A percentile compares a stretch with the other conserved stretches of the same genome.
Evolutionary conservation across 139 green algal species (phyloP).

Genomic region (Chlamydomonas incerta): DNA sequence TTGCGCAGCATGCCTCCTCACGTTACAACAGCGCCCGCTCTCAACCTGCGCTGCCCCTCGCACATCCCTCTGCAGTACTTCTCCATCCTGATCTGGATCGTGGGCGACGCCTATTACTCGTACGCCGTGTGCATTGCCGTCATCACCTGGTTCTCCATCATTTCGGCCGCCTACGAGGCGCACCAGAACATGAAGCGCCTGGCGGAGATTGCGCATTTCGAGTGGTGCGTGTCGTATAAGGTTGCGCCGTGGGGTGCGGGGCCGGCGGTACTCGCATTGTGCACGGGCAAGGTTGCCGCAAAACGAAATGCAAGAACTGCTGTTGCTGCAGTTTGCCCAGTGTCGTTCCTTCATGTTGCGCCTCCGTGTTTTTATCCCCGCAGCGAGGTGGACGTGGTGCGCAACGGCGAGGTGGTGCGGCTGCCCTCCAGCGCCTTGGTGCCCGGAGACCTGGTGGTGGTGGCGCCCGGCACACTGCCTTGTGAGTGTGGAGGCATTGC

Average conservation of each 20-base stretch:
- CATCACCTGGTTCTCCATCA: constrained; percentile 75
- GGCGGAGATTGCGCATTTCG: constrained; percentile 58
- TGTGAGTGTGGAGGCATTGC: constrained; percentile 50
- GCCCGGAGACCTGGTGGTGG: constrained; percentile 72
- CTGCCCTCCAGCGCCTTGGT: constrained; percentile 56
- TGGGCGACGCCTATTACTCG: constrained; percentile 61
- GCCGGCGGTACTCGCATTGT: no score
- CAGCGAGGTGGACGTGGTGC: constrained; percentile 58
- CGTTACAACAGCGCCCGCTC: no score
- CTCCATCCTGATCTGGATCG: constrained; percentile 63
- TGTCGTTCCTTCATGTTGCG: no score
- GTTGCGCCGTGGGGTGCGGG: no score
- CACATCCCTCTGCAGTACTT: constrained; percentile 48
- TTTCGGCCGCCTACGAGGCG: constrained; percentile 57
- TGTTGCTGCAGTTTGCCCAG: no score
- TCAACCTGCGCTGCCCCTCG: no score
- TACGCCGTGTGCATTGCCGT: constrained; percentile 64
- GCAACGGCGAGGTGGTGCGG: constrained; percentile 40
- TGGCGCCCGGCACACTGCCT: constrained; percentile 61
- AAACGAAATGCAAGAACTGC: background rate
- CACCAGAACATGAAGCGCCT: constrained; percentile 65
- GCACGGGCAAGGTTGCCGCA: no score
- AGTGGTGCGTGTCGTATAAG: constrained; percentile 34
- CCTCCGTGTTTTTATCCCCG: background rate
- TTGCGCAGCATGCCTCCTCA: no score